Base-by-base conservation (phyloP, 257 asterid species). In the Fraxinus quadrangulata region DNA sequence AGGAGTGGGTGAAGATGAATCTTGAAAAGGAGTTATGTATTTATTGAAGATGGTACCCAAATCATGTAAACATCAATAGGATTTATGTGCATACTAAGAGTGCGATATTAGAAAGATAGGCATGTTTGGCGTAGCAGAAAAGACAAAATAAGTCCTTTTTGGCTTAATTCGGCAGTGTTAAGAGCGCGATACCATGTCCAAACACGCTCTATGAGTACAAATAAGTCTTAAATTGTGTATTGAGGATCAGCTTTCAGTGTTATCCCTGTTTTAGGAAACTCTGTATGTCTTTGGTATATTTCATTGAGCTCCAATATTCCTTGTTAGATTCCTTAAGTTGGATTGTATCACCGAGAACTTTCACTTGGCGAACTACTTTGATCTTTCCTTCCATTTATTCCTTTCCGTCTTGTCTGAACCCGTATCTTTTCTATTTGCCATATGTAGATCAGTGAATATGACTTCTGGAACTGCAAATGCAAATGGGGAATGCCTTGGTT, bases 401-500 rank as follows among this genome's bases (percentile, higher is more conserved):
- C 54, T 45, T 45, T 13, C 54, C 3, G 1, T 13, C 54, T 2
- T 47, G 6, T 47, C 56, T 5, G 6, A 16, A 14, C n/a, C 6
- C n/a, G 0, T 6, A 23, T 59, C 67, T 63, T 63, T 63, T 61
- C 34, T 63, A 31, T 63, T 23, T 63, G 16, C 28, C 19, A 26
- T 63, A 26, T 12, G 17, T 63, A 24, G 69, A 23, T 63, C 33
- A 26, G 34, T 63, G 69, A 63, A 63, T 63, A 63, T 63, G 69
- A 26, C 34, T 63, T 63, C 69, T 63, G 69, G 69, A 63, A 63
- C 69, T 63, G 17, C 69, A 24, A 63, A 24, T 74, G 81, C 83
- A 68, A 73, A 68, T 8, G 86, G 78, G 67, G 85, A 92, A 42
- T 94, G 98, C 83, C 86, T 82, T 65, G 96, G 90, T 40, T 94